Percentiles rank a stretch among this genome's conserved stretches.
phyloP scores from a whole-genome alignment of 345 rosid genomes.

The Fremontodendron californicum region DNA sequence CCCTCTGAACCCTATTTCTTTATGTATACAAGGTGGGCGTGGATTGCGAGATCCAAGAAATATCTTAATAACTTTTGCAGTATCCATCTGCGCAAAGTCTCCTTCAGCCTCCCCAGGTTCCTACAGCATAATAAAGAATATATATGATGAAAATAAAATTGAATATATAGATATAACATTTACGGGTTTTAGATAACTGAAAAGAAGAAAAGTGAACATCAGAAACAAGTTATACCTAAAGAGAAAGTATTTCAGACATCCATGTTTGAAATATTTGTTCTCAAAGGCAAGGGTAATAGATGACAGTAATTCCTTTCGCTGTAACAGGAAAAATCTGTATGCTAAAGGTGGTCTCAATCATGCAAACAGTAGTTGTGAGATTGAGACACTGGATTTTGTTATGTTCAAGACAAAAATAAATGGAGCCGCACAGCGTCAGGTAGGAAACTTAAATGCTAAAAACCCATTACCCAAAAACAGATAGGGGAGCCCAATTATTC shows the following conservation, averaged over 20 bases:
- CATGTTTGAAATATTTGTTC: neutral
- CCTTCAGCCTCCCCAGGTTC: conserved; percentile 68
- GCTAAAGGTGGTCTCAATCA: neutral
- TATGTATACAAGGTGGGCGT: conserved; percentile 51
- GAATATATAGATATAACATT: neutral
- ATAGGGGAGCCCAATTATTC: neutral
- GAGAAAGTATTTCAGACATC: neutral
- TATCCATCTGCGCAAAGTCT: conserved; percentile 61
- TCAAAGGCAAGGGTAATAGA: too few relatives aligned
- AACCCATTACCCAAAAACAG: neutral
- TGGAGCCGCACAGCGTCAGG: neutral
- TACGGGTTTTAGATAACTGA: neutral
- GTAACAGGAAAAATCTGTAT: neutral
- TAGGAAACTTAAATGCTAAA: neutral
- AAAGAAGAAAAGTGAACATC: neutral
- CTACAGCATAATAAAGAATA: conserved; percentile 30
- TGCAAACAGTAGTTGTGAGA: neutral
- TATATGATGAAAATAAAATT: neutral
- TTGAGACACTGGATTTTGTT: neutral
- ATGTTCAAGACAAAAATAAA: neutral
- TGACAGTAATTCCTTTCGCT: neutral
- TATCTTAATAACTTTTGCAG: conserved; percentile 39
- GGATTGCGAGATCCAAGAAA: conserved; percentile 44
- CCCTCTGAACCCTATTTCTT: conserved; percentile 51
- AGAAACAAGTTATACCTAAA: neutral